Evolutionary conservation across 345 rosid species (phyloP).

Genomic region (Nephelium lappaceum): DNA sequence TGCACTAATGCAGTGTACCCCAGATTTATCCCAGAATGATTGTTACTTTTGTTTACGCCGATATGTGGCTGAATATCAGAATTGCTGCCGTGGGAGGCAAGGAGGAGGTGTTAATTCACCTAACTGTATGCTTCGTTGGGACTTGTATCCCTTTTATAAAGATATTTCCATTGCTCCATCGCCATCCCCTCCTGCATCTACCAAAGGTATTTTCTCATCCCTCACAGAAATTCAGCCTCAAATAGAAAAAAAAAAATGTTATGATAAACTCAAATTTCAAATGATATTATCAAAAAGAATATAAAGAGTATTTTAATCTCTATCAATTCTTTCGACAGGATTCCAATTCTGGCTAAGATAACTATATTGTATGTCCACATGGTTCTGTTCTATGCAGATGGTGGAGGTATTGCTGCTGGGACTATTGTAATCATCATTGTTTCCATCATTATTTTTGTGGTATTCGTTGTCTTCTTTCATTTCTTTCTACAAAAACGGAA

Average conservation of each 20-base stretch:
- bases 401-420: neutral
- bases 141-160: neutral
- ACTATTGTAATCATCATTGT: slow-evolving; percentile 29
- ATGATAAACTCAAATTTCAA: no score
- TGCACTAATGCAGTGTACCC: slow-evolving; percentile 31
- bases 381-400: slow-evolving; percentile 7
- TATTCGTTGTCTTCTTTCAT: slow-evolving; percentile 1
- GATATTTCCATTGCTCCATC: neutral
- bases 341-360: no score
- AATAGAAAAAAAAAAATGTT: no score
- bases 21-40: slow-evolving; percentile 23
- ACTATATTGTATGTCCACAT: neutral
- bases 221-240: no score
- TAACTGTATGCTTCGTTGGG: neutral
- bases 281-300: no score
- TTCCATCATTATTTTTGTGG: slow-evolving; percentile 22
- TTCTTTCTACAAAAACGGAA: slow-evolving; percentile 1
- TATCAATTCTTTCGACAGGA: no score
- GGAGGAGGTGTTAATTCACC: neutral
- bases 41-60: slow-evolving; percentile 15
- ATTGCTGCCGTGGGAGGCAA: neutral
- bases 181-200: neutral
- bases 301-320: no score
- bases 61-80: neutral
- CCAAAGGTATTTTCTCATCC: neutral